phyloP scores from a whole-genome alignment of 2,329 filamentous ascomycete genomes.

The Lachnum nothofagi region DNA sequence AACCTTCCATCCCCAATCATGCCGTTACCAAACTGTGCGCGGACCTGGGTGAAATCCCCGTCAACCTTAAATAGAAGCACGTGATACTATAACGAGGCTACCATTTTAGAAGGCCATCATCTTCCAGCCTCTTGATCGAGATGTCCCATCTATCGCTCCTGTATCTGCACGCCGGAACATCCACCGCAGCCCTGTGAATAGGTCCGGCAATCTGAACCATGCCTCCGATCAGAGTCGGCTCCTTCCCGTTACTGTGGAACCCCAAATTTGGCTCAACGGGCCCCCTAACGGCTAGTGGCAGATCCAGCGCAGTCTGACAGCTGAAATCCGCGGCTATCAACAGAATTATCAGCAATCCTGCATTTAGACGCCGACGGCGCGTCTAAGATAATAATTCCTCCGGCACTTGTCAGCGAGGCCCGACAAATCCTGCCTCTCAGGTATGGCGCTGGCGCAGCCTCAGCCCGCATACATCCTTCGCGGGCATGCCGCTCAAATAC shows the following conservation, averaged over 20 bases:
- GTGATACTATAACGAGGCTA: neutral
- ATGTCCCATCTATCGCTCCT: too few species aligned
- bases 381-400: constrained; percentile 3
- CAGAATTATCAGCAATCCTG: neutral
- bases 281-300: neutral
- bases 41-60: neutral
- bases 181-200: neutral
- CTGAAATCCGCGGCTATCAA: neutral
- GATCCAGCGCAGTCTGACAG: neutral
- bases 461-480: constrained; percentile 61
- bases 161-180: neutral
- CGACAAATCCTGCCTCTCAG: neutral
- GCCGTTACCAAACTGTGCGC: neutral
- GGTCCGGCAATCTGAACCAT: neutral
- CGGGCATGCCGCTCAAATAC: constrained; percentile 76
- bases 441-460: constrained; percentile 29
- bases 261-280: neutral
- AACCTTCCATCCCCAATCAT: neutral
- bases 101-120: too few species aligned
- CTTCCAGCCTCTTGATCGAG: too few species aligned
- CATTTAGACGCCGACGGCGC: neutral
- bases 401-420: neutral
- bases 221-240: neutral
- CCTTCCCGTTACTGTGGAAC: constrained; percentile 1
- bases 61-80: neutral